A percentile compares a stretch with the other conserved stretches of the same genome.
phyloP scores from a whole-genome alignment of 2,329 filamentous ascomycete genomes.

The Aspergillus fumigatiaffinis region DNA sequence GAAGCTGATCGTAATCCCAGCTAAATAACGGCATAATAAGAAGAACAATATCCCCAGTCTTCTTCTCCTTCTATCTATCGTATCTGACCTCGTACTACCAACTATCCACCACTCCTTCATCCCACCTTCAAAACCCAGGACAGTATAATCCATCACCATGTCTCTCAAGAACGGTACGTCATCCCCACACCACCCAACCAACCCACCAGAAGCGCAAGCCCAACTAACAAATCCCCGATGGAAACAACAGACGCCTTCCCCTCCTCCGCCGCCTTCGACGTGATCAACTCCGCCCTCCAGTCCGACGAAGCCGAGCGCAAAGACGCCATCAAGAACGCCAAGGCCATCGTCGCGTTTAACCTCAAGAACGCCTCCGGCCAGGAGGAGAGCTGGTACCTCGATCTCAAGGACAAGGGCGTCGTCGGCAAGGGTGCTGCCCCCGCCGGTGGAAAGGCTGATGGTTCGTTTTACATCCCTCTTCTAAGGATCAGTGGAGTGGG shows the following conservation, averaged over 20 bases:
- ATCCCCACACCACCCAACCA: not conserved
- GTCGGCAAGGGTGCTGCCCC: constrained; percentile 71
- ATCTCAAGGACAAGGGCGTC: constrained; percentile 83
- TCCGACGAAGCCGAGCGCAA: constrained; percentile 69
- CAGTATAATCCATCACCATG: constrained; percentile 52
- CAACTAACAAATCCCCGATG: not conserved
- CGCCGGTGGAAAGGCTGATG: constrained; percentile 72
- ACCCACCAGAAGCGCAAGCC: not conserved
- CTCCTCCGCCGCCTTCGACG: constrained; percentile 85
- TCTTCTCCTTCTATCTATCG: not conserved
- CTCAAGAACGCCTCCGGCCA: constrained; percentile 83
- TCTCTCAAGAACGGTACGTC: constrained; percentile 67
- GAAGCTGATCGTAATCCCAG: constrained; percentile 19
- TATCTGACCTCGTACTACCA: not conserved
- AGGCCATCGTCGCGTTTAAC: constrained; percentile 84
- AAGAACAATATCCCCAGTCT: constrained; percentile 6
- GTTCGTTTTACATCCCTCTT: constrained; percentile 47
- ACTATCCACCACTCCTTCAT: not conserved
- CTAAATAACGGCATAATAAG: not conserved
- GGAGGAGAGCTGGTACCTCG: constrained; percentile 86
- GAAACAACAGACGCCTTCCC: constrained; percentile 70
- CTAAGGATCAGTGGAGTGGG: not conserved
- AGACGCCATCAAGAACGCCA: constrained; percentile 83
- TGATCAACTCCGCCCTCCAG: constrained; percentile 70
- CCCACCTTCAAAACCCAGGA: not conserved